phyloP scores from a whole-genome alignment of 768 basidiomycete genomes.

The Lactarius vividus region DNA sequence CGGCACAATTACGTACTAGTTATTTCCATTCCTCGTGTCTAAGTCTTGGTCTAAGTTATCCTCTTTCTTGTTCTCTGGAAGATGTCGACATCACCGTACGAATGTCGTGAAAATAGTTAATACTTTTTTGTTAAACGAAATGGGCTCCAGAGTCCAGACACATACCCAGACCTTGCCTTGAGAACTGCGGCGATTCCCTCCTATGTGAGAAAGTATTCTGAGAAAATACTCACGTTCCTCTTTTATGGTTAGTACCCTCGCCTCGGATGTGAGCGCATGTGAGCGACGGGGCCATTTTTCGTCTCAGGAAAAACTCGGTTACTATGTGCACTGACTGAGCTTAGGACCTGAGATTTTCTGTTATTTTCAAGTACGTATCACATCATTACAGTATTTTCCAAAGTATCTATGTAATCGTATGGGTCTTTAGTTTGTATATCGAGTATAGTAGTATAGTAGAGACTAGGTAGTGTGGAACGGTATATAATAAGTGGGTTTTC shows the following conservation, averaged over 20 bases:
- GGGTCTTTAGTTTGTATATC: not conserved
- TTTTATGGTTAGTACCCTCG: not conserved
- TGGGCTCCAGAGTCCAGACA: not conserved
- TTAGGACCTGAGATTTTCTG: not conserved
- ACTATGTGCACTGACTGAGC: not conserved
- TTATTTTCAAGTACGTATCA: not conserved
- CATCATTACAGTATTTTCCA: not conserved
- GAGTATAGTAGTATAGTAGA: not conserved
- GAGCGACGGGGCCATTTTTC: not conserved
- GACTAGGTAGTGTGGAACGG: not conserved
- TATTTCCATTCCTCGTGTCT: not conserved
- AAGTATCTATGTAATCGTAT: not conserved
- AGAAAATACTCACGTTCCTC: not conserved
- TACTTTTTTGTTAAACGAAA: not conserved
- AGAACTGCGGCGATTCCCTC: not conserved
- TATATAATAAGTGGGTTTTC: not conserved
- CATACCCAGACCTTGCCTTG: not conserved
- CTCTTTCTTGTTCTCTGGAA: not conserved
- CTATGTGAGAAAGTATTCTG: no score
- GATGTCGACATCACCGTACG: not conserved
- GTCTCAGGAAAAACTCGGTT: not conserved
- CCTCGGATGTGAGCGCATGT: no score
- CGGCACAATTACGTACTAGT: not conserved
- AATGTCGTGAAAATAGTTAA: not conserved
- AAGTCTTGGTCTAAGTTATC: no score